Evolutionary conservation across 352 stramenopile species (phyloP), one percentile per base, ranked within the genome.

Genomic region (Phytophthora syringae): DNA sequence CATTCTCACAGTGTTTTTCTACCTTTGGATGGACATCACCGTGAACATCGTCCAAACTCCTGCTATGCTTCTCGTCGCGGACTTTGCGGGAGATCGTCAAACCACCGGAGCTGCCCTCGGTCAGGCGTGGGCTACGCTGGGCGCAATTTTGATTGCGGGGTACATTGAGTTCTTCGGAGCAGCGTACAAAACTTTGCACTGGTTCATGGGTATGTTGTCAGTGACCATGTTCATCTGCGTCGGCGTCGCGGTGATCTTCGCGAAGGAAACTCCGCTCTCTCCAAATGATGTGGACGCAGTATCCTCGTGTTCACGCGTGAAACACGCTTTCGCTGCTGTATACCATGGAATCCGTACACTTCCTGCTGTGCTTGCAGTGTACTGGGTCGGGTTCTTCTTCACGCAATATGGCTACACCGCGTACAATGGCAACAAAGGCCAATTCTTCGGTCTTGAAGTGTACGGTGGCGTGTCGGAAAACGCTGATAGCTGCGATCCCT

Each of bases 11-110:
- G 60, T 87, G 1, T 34, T 83, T 16, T 84, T 82, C 53, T 88
- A 89, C 70, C 52, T 73, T 2, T 88, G 80, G 76, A 89, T 88
- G 80, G 80, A 89, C 52, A 72, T 89, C 25, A 84, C 76, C 10
- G 68, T 85, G 36, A 89, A 89, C 51, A 22, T 85, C 1, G 75
- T 80, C 1, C 70, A 85, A 37, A 79, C 73, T 7, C 77, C 77
- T 1, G 77, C 73, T 7, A 77, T 79, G 58, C 53, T 89, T 27
- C 45, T 89, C 3, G 72, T 89, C 9, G 67, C 80, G 7, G 80
- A 89, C 48, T 78, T 89, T 53, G 80, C 80, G 20, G 78, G 78
- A 7, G 71, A 86, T 42, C 77, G 77, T 45, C 80, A 89, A 32
- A 86, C 77, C 3, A 76, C 67, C 0, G 80, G 75, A 15, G 77